Evolutionary conservation across 2,329 filamentous ascomycete genomes (phyloP), one percentile per base, ranked within the genome.

Genomic region (Fusarium annulatum): DNA sequence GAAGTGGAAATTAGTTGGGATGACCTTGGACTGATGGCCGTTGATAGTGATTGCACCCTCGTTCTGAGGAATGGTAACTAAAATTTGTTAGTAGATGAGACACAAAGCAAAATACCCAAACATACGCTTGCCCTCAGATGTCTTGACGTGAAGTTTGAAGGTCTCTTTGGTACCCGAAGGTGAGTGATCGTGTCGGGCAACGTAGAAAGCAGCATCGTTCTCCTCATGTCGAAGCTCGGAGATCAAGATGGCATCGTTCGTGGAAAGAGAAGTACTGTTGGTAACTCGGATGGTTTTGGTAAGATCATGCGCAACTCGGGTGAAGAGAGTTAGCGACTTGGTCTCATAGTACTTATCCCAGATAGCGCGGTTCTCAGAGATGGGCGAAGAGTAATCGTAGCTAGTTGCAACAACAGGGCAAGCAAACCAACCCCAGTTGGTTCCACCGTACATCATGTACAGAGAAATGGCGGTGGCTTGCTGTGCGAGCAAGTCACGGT

Each of bases 371-470:
- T 87, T 88, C 76, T 91, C 89, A 2, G 87, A 87, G 21, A 92
- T 89, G 0, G 90, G 89, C 8, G 88, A 87, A 9, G 87, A 89
- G 77, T 92, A 92, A 77, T 92, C 90, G 72, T 92, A 92, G 38
- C 88, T 90, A 7, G 87, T 88, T 3, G 86, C 88, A 36, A 89
- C 88, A 2, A 88, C 86, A 0, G 90, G 88, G 8, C 86, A 85
- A 18, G 88, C 87, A 36, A 90, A 81, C 53, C 86, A 86, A 9
- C 89, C 90, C 89, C 89, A 91, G 69, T 88, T 91, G 0, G 90
- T 92, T 5, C 90, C 90, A 8, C 90, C 90, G 59, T 87, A 92
- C 58, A 90, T 81, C 89, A 92, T 92, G 77, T 92, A 92, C 4
- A 92, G 79, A 36, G 86, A 90, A 61, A 91, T 85, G 0, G 88